These are phyloP conservation scores for Coprinopsis strossmayeri DNA, from an alignment of 768 basidiomycete species.

Conservation along the genomic window DNA sequence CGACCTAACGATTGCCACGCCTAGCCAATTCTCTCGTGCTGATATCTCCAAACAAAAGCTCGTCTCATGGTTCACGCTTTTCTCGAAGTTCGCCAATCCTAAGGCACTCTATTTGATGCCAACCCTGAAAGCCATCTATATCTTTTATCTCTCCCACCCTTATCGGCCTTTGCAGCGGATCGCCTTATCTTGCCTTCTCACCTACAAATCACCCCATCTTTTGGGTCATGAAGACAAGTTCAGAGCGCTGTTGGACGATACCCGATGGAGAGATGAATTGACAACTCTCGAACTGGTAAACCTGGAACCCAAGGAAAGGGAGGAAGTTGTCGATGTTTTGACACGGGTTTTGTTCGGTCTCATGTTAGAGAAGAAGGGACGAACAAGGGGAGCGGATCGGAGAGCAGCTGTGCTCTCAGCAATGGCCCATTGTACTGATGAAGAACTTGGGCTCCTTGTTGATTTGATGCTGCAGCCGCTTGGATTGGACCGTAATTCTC, in stretches of 20 bases:
- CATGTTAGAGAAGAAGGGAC: slow-evolving; percentile 76
- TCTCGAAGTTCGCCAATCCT: slow-evolving; percentile 90
- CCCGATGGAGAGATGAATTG: slow-evolving; percentile 85
- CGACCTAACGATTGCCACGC: slow-evolving; percentile 17
- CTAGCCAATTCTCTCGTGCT: slow-evolving; percentile 16
- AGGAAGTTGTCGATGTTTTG: slow-evolving; percentile 60
- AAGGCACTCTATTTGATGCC: slow-evolving; percentile 74
- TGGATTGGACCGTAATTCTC: slow-evolving; percentile 22
- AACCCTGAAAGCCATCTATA: slow-evolving; percentile 59
- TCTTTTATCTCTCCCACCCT: slow-evolving; percentile 74
- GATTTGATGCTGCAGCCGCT: slow-evolving; percentile 85
- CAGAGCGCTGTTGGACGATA: slow-evolving; percentile 70
- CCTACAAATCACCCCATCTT: slow-evolving; percentile 68
- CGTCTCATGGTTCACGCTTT: slow-evolving; percentile 72
- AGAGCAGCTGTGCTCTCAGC: slow-evolving; percentile 70
- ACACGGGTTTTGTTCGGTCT: slow-evolving; percentile 81
- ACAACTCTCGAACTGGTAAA: slow-evolving; percentile 59
- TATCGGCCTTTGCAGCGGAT: slow-evolving; percentile 72
- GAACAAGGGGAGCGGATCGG: slow-evolving; percentile 58
- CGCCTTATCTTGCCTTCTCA: slow-evolving; percentile 72
- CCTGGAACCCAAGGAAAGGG: slow-evolving; percentile 49
- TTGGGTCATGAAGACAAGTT: slow-evolving; percentile 57
- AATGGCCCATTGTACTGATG: slow-evolving; percentile 61
- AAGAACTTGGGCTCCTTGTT: slow-evolving; percentile 72
- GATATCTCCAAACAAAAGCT: slow-evolving; percentile 55